Conservation (phyloP, 139 green algal species). For the Ettlia oleoabundans region DNA sequence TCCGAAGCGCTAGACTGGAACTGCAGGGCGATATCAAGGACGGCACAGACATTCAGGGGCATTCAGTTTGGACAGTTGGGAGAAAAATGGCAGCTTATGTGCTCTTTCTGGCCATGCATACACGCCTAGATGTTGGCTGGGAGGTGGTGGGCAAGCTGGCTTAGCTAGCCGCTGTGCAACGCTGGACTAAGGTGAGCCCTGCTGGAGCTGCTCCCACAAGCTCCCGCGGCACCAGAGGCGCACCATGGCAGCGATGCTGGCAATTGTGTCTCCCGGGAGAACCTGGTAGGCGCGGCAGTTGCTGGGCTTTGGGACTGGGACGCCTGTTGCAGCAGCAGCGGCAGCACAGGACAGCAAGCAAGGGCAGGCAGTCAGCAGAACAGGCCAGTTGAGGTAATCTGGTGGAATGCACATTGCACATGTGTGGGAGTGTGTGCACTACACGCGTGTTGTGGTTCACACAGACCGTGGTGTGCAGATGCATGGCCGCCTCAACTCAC, state of each 20-base stretch:
- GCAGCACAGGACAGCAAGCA: not conserved
- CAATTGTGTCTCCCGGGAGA: not conserved
- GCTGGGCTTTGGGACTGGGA: constrained; percentile 2
- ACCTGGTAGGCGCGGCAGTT: constrained; percentile 20
- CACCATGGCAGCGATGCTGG: constrained; percentile 9
- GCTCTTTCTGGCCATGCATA: too few relatives aligned
- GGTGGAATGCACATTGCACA: not conserved
- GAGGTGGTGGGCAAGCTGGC: not conserved
- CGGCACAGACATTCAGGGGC: not conserved
- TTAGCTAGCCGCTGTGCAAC: not conserved
- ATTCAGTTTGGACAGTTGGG: not conserved
- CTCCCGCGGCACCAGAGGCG: not conserved
- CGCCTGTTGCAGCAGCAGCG: not conserved
- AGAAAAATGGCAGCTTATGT: not conserved
- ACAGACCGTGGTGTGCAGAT: too few relatives aligned
- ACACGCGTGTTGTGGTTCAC: too few relatives aligned
- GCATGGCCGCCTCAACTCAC: not conserved
- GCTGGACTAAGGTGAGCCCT: too few relatives aligned
- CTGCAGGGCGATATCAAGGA: not conserved
- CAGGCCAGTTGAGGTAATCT: not conserved
- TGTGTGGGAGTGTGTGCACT: too few relatives aligned
- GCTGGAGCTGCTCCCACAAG: too few relatives aligned
- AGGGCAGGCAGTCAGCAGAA: not conserved
- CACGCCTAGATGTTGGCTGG: not conserved
- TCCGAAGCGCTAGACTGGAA: constrained; percentile 38